Base-by-base conservation (phyloP, 257 asterid species). In the Rehmannia glutinosa region DNA sequence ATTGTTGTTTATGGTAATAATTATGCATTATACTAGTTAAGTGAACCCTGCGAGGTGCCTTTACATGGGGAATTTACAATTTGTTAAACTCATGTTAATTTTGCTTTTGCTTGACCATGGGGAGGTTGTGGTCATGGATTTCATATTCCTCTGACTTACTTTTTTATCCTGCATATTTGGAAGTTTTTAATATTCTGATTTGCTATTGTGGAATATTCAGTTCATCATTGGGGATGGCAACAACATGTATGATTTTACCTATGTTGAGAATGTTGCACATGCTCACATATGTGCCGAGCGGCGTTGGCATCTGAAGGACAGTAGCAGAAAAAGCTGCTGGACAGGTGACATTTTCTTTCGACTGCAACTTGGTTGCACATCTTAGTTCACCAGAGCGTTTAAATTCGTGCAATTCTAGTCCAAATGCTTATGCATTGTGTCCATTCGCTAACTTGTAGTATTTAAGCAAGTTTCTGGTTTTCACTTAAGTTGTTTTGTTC, bases 201-300 rank as follows among this genome's bases (percentile, higher is more conserved):
- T 41, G 49, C 62, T 67, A 28, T 28, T 76, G 51, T 71, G 76
- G 51, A 55, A 62, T 76, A 60, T 69, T 35, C 85, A 93, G 99
- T 93, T 88, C 80, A 88, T 93, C 58, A 88, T 93, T 60, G 99
- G 99, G 42, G 82, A 85, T 75, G 99, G 97, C 58, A 85, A 85
- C 86, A 93, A 93, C 76, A 62, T 82, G 87, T 88, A 86, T 56
- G 99, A 93, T 75, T 93, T 88, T 77, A 93, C 99, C 20, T 93
- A 93, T 51, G 99, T 90, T 32, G 99, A 84, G 81, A 93, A 93
- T 75, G 99, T 90, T 42, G 99, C 92, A 57, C 99, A 93, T 83
- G 99, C 97, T 78, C 99, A 88, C 68, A 78, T 93, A 58, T 93
- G 99, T 77, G 99, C 97, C 5, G 99, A 93, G 81, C 86, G 96